Base-by-base conservation (phyloP, 2,329 filamentous ascomycete species). In the Dothiorella sarmentorum region DNA sequence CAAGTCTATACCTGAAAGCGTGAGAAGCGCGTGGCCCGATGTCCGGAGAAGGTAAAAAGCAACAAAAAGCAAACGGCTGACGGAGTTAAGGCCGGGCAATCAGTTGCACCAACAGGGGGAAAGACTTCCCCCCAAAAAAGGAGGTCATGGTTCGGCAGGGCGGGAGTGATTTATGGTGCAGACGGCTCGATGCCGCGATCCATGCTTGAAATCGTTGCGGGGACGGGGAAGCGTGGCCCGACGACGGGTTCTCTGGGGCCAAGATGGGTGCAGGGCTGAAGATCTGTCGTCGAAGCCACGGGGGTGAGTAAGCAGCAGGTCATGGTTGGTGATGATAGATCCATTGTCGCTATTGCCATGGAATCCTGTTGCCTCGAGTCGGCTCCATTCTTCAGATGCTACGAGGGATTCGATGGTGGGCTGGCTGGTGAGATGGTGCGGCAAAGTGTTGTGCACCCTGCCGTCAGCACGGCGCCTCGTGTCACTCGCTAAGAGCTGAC, bases 401-500 rank as follows among this genome's bases (percentile, higher is more conserved):
- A 18, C 35, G 33, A 17, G 49, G 11, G 49, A 17, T n/a, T n/a
- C n/a, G 49, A 40, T 13, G 31, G 33, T 18, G 33, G 15, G 29
- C 47, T 13, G 31, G 17, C 47, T 47, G 43, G 43, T 9, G 49
- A 53, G 33, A 15, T 29, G 49, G n/a, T 22, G 49, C 33, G 33
- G 37, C 22, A 40, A 40, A 18, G 49, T 40, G 49, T 53, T 53
- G 49, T 53, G 49, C 44, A 22, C 37, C 37, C 35, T 59, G 57
- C 38, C 45, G 57, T 59, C 57, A 59, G 57, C 57, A 59, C 27
- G 29, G 43, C 35, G 44, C 57, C 47, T 51, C 45, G 57, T 59
- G 57, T 52, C 57, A 59, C 57, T 53, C 45, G 57, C 57, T 45
- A 59, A 59, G 57, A 43, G 57, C 57, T 59, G 57, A 59, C 57